Percentiles rank a stretch among this genome's conserved stretches.
Conservation (phyloP, 2,329 filamentous ascomycete genomes). For the Apiospora arundinis region DNA sequence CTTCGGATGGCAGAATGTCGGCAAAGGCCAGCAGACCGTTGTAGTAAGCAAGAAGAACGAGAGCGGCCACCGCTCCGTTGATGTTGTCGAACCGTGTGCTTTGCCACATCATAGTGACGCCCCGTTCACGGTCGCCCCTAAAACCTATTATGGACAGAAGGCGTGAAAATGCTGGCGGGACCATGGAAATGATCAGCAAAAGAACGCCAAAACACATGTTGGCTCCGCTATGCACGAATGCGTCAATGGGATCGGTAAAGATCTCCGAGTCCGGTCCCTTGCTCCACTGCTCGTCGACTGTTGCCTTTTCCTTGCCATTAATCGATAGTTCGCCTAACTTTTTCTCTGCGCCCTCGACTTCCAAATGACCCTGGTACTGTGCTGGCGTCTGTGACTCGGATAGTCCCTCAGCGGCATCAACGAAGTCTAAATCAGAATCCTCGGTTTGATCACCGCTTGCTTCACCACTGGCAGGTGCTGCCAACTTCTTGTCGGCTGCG, state of each 20-base stretch:
- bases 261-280: conserved; percentile 64
- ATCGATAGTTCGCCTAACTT: conserved; percentile 35
- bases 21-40: conserved; percentile 85
- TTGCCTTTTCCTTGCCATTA: conserved; percentile 23
- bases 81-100: conserved; percentile 85
- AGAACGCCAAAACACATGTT: conserved; percentile 91
- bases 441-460: conserved; percentile 46
- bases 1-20: conserved; percentile 78
- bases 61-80: conserved; percentile 87
- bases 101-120: conserved; percentile 87
- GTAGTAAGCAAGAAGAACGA: conserved; percentile 85
- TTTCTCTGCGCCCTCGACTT: conserved; percentile 42
- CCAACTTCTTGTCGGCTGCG: conserved; percentile 30
- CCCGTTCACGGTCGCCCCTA: conserved; percentile 82
- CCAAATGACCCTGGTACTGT: conserved; percentile 52
- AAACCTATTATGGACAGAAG: conserved; percentile 91
- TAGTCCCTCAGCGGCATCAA: conserved; percentile 59
- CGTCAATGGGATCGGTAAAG: conserved; percentile 78
- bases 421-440: conserved; percentile 56
- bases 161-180: conserved; percentile 88
- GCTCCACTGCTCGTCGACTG: conserved; percentile 21
- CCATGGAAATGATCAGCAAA: conserved; percentile 86
- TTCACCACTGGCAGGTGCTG: conserved; percentile 41
- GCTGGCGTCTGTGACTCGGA: conserved; percentile 52
- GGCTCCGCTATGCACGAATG: conserved; percentile 87